These are phyloP conservation scores for Termitomyces sp. DNA, from an alignment of 768 basidiomycete genomes.

Conservation along the genomic window DNA sequence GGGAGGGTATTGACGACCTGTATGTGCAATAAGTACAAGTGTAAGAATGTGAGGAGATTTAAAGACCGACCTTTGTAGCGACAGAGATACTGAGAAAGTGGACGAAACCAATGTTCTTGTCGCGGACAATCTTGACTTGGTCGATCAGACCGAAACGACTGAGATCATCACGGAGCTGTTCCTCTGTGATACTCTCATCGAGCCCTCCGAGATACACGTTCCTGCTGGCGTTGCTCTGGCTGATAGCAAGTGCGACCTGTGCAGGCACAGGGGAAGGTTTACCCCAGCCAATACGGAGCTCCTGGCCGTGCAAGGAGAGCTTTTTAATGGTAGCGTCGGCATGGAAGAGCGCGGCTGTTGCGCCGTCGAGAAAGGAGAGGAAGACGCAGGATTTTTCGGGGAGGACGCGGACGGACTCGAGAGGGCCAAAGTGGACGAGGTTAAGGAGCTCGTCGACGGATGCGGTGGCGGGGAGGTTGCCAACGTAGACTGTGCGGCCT, in stretches of 20 bases:
- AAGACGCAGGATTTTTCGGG: constrained; percentile 98
- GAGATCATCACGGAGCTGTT: constrained; percentile 87
- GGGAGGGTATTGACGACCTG: constrained; percentile 96
- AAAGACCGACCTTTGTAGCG: constrained; percentile 79
- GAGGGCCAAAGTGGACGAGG: constrained; percentile 95
- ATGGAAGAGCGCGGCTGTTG: constrained; percentile 93
- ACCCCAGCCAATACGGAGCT: constrained; percentile 99
- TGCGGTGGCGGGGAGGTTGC: constrained; percentile 91
- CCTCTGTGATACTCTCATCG: constrained; percentile 87
- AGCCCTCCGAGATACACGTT: constrained; percentile 97
- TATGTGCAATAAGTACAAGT: not conserved
- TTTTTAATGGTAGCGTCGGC: constrained; percentile 97
- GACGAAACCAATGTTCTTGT: constrained; percentile 99
- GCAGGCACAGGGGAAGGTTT: constrained; percentile 88
- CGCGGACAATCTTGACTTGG: constrained; percentile 98
- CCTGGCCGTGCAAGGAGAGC: constrained; percentile 87
- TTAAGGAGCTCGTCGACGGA: constrained; percentile 98
- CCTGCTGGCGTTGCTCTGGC: constrained; percentile 87
- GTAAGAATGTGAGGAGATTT: constrained; percentile 2
- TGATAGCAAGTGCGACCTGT: constrained; percentile 83
- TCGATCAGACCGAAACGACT: constrained; percentile 94
- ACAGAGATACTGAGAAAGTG: constrained; percentile 95
- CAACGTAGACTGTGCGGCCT: constrained; percentile 94
- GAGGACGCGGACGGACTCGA: constrained; percentile 91
- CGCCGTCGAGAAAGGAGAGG: constrained; percentile 93